These are phyloP conservation scores for Dioszegia hungarica DNA, from an alignment of 768 basidiomycete species.

Conservation along the genomic window DNA sequence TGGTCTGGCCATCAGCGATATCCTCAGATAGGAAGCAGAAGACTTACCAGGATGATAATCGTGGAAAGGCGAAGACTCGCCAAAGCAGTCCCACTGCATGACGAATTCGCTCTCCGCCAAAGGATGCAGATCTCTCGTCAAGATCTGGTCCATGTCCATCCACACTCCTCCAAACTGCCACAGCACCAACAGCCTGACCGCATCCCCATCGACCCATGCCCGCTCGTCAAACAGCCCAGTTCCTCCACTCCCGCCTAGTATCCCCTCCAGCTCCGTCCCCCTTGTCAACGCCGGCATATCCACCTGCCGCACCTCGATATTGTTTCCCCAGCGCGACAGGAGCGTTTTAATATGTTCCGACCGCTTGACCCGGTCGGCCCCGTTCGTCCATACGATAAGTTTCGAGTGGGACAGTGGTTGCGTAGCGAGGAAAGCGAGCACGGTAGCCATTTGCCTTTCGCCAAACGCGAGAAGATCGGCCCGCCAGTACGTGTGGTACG, in stretches of 20 bases:
- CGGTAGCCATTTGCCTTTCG: slow-evolving; percentile 78
- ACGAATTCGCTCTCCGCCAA: slow-evolving; percentile 92
- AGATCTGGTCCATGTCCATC: slow-evolving; percentile 94
- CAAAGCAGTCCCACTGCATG: slow-evolving; percentile 98
- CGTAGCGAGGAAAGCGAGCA: slow-evolving; percentile 90
- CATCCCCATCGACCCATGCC: slow-evolving; percentile 93
- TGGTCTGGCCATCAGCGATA: slow-evolving; percentile 56
- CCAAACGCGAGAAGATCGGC: slow-evolving; percentile 77
- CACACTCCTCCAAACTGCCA: slow-evolving; percentile 91
- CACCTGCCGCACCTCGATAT: slow-evolving; percentile 67
- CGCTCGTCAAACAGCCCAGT: slow-evolving; percentile 60
- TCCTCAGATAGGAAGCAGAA: neutral
- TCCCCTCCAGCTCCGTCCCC: slow-evolving; percentile 70
- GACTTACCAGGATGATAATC: neutral
- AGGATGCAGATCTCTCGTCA: slow-evolving; percentile 80
- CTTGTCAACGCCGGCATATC: slow-evolving; percentile 63
- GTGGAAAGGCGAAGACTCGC: slow-evolving; percentile 51
- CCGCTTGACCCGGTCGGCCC: slow-evolving; percentile 53
- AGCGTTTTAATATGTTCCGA: slow-evolving; percentile 59
- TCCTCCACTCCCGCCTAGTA: slow-evolving; percentile 50
- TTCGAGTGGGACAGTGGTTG: slow-evolving; percentile 64
- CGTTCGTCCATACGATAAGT: slow-evolving; percentile 89
- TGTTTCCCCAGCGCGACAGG: slow-evolving; percentile 60
- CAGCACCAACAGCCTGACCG: slow-evolving; percentile 77
- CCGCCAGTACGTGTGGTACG: slow-evolving; percentile 93